These are phyloP conservation scores for Aspergillus heteromorphus DNA, from an alignment of 495 filamentous ascomycete genomes.

Conservation along the genomic window DNA sequence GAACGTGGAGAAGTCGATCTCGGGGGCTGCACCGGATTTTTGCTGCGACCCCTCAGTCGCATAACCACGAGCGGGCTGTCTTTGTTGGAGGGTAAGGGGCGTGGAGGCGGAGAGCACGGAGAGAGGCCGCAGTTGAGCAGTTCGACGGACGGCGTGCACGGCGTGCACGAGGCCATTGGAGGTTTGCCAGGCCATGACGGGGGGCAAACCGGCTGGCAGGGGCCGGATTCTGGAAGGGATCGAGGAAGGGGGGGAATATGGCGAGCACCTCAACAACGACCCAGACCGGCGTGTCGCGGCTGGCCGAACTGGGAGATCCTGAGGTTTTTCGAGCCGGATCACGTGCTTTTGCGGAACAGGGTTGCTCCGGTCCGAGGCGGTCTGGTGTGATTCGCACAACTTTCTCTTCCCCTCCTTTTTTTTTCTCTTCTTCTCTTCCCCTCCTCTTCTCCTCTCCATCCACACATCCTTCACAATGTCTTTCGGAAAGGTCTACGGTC, in stretches of 20 bases:
- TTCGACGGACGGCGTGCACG: slow-evolving; percentile 32
- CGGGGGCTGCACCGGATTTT: slow-evolving; percentile 33
- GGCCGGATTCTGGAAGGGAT: slow-evolving; percentile 7
- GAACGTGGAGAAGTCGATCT: slow-evolving; percentile 39
- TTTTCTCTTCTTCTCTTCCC: slow-evolving; percentile 23
- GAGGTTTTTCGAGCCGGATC: slow-evolving; percentile 25
- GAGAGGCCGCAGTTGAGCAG: slow-evolving; percentile 12
- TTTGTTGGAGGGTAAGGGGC: slow-evolving; percentile 10
- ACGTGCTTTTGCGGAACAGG: slow-evolving; percentile 26
- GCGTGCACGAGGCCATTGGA: slow-evolving; percentile 36
- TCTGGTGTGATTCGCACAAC: slow-evolving; percentile 34
- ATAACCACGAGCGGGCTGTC: slow-evolving; percentile 22
- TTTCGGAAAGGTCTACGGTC: slow-evolving; percentile 95
- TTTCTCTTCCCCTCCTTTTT: slow-evolving; percentile 31
- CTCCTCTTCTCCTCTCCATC: slow-evolving; percentile 24
- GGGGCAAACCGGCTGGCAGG: slow-evolving; percentile 10
- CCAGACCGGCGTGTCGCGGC: background rate
- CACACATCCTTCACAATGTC: slow-evolving; percentile 57
- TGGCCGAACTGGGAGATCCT: slow-evolving; percentile 11
- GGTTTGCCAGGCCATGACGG: slow-evolving; percentile 32
- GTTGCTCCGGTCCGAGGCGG: slow-evolving; percentile 31
- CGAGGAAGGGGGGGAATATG: background rate
- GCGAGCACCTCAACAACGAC: background rate
- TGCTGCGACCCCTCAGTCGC: slow-evolving; percentile 19
- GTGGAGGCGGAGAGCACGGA: slow-evolving; percentile 12